Percentiles rank a stretch among this genome's conserved stretches.
Conservation (phyloP, 2,329 filamentous ascomycete species). For the Macrophomina pseudophaseolina region DNA sequence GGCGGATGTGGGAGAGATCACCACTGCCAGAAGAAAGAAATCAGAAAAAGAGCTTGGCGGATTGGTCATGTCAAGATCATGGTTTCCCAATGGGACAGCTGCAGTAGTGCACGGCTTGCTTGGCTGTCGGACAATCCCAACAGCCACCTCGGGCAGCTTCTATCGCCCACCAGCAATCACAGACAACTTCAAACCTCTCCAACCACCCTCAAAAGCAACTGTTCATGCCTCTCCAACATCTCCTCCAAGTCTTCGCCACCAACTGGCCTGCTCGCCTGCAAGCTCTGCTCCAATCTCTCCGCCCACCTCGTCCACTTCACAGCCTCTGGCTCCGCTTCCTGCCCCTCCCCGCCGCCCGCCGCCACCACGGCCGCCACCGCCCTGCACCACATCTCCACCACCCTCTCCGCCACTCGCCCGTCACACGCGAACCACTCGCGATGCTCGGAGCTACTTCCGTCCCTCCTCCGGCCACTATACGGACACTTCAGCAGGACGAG, state of each 20-base stretch:
- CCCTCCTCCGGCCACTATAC: too few relatives aligned
- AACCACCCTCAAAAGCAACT: not conserved
- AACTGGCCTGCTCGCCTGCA: not conserved
- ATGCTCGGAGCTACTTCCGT: not conserved
- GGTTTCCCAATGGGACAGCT: too few relatives aligned
- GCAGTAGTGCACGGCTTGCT: too few relatives aligned
- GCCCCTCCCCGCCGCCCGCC: not conserved
- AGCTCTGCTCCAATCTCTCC: not conserved
- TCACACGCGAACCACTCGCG: not conserved
- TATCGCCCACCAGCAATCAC: too few relatives aligned
- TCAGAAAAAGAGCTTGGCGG: too few relatives aligned
- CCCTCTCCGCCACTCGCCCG: not conserved
- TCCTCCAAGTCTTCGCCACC: not conserved
- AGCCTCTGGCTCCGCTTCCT: not conserved
- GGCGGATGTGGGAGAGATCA: too few relatives aligned
- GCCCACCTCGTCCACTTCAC: not conserved
- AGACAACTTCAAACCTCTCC: too few relatives aligned
- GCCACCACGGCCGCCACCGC: not conserved
- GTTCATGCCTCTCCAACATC: not conserved
- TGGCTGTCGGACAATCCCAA: too few relatives aligned
- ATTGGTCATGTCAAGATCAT: too few relatives aligned
- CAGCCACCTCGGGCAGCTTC: too few relatives aligned
- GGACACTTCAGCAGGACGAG: not conserved
- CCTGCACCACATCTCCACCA: not conserved
- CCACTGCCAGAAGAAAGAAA: too few relatives aligned